These are phyloP conservation scores for Hondaea fermentalgiana DNA, from an alignment of 108 stramenopile species.

Conservation along the genomic window DNA sequence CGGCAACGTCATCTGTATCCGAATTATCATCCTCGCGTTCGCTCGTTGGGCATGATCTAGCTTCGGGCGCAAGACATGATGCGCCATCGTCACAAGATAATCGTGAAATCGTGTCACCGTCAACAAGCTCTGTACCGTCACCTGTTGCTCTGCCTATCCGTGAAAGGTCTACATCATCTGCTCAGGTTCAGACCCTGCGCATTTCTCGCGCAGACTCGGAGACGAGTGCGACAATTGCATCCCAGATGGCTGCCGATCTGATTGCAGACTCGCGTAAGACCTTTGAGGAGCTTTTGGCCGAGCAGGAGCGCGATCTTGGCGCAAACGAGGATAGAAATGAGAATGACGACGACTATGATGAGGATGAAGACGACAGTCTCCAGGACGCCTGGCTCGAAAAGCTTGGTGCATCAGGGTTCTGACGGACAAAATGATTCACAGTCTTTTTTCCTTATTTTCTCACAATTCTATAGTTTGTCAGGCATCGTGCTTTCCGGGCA, in stretches of 20 bases:
- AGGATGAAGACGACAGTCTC: neutral
- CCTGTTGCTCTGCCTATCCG: no score
- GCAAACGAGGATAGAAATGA: no score
- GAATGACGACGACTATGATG: no score
- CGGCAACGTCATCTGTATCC: neutral
- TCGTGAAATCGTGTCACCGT: no score
- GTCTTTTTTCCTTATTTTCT: no score
- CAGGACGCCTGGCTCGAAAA: neutral
- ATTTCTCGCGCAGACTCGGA: neutral
- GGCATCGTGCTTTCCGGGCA: no score
- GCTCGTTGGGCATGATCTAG: neutral
- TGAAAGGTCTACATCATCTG: no score
- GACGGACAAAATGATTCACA: neutral
- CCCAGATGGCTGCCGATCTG: neutral
- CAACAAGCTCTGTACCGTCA: no score
- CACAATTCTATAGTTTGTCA: no score
- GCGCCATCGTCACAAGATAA: neutral
- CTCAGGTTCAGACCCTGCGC: neutral
- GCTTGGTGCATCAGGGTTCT: neutral
- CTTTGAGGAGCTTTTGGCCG: neutral
- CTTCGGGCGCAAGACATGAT: neutral
- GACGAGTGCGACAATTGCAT: neutral
- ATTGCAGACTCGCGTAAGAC: neutral
- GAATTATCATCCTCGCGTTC: neutral
- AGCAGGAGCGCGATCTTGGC: neutral